phyloP scores from a whole-genome alignment of 768 basidiomycete species.

The Termitomyces sp. region DNA sequence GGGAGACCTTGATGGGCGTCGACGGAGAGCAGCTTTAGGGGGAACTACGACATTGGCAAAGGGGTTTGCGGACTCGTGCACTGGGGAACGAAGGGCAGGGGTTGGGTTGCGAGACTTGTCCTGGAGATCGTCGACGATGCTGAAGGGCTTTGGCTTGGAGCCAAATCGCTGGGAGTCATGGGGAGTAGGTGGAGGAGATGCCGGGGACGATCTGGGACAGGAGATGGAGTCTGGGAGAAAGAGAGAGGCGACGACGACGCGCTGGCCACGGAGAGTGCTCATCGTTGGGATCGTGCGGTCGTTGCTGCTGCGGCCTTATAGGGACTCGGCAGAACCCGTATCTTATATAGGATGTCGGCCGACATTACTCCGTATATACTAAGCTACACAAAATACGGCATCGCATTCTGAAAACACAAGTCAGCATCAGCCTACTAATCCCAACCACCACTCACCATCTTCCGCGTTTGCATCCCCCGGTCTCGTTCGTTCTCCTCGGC shows the following conservation, averaged over 20 bases:
- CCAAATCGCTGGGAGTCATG: slow-evolving; percentile 21
- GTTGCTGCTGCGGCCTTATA: slow-evolving; percentile 1
- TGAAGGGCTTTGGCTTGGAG: slow-evolving; percentile 33
- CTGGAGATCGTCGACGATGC: slow-evolving; percentile 76
- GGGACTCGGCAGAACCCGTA: slow-evolving; percentile 12
- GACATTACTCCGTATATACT: not conserved
- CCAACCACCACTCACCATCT: slow-evolving; percentile 49
- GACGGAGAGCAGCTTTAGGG: slow-evolving; percentile 32
- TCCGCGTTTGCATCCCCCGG: slow-evolving; percentile 68
- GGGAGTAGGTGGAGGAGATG: slow-evolving; percentile 21
- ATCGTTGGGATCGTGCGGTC: slow-evolving; percentile 26
- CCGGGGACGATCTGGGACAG: slow-evolving; percentile 53
- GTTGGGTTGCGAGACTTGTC: slow-evolving; percentile 48
- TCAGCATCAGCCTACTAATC: not conserved
- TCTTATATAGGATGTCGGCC: slow-evolving; percentile 10
- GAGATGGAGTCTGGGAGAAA: slow-evolving; percentile 76
- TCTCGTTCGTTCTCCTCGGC: slow-evolving; percentile 89
- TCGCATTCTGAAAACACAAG: slow-evolving; percentile 33
- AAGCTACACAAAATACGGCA: slow-evolving; percentile 48
- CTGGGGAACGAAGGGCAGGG: slow-evolving; percentile 33
- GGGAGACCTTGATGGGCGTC: slow-evolving; percentile 45
- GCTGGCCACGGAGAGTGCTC: slow-evolving; percentile 68
- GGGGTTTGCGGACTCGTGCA: slow-evolving; percentile 47
- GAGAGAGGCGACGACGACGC: slow-evolving; percentile 78
- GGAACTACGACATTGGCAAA: slow-evolving; percentile 40